Percentiles rank a stretch among this genome's conserved stretches.
Evolutionary conservation across 2,329 filamentous ascomycete genomes (phyloP).

Genomic region (Penicillium sp.): DNA sequence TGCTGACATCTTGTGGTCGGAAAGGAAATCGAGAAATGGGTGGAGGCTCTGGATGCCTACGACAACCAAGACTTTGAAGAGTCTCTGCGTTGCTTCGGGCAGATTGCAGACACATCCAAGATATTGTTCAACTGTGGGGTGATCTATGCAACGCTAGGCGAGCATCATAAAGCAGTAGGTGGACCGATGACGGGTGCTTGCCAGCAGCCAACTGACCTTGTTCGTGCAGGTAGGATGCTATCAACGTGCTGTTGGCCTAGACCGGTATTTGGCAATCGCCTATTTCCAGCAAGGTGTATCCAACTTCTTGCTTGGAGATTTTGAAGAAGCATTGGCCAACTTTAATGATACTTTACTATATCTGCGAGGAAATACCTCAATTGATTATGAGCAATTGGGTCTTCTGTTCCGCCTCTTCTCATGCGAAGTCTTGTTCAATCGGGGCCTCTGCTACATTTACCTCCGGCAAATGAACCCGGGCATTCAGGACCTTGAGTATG

Average conservation of each 20-base stretch:
- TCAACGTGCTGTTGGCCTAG: constrained; percentile 82
- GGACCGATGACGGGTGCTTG: not conserved
- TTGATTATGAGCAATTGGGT: constrained; percentile 95
- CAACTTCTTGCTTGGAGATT: constrained; percentile 94
- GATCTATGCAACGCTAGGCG: constrained; percentile 92
- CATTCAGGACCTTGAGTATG: constrained; percentile 85
- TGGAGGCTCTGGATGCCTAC: constrained; percentile 83
- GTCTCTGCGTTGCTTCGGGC: constrained; percentile 76
- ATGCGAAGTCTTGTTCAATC: constrained; percentile 96
- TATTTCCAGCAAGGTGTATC: constrained; percentile 99
- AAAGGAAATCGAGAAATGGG: constrained; percentile 99
- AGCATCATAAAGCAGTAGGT: constrained; percentile 90
- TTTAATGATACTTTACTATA: constrained; percentile 98
- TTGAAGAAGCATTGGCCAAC: constrained; percentile 94
- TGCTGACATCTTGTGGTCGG: constrained; percentile 8
- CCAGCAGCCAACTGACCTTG: constrained; percentile 13
- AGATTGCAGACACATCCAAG: constrained; percentile 92
- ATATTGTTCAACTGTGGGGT: constrained; percentile 98
- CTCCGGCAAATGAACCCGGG: constrained; percentile 87
- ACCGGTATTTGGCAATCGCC: constrained; percentile 93
- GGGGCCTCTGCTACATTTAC: constrained; percentile 96
- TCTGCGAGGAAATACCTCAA: constrained; percentile 91
- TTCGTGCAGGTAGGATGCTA: constrained; percentile 79
- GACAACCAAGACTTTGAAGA: constrained; percentile 98
- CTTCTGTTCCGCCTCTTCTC: constrained; percentile 96